phyloP scores from a whole-genome alignment of 768 basidiomycete species.

The Tephrocybe sp. region DNA sequence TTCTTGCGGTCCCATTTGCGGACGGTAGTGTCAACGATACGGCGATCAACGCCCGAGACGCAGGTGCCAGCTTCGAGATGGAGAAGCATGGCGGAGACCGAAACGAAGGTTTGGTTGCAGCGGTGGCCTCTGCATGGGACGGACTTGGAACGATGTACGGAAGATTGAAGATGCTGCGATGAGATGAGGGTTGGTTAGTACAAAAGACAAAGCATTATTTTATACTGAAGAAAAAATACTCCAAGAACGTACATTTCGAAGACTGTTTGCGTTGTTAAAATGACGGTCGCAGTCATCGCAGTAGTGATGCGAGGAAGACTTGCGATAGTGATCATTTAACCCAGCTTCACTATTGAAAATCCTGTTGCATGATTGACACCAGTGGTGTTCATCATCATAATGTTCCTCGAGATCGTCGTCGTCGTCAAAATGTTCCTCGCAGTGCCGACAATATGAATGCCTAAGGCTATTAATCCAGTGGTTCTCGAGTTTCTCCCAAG shows the following conservation, averaged over 20 bases:
- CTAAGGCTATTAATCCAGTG: slow-evolving; percentile 49
- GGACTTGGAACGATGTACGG: slow-evolving; percentile 40
- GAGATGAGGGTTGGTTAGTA: neutral
- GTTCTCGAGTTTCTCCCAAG: slow-evolving; percentile 34
- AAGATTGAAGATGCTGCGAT: slow-evolving; percentile 49
- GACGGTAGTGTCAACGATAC: slow-evolving; percentile 40
- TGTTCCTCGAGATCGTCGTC: slow-evolving; percentile 36
- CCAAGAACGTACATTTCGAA: slow-evolving; percentile 21
- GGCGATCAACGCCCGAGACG: slow-evolving; percentile 40
- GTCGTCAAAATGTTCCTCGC: slow-evolving; percentile 40
- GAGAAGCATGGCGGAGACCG: slow-evolving; percentile 49
- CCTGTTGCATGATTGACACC: slow-evolving; percentile 38
- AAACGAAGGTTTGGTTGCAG: slow-evolving; percentile 49
- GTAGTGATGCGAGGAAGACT: slow-evolving; percentile 38
- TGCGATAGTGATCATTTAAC: slow-evolving; percentile 46
- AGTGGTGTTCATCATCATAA: slow-evolving; percentile 34
- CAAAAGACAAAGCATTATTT: neutral
- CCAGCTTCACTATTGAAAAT: slow-evolving; percentile 38
- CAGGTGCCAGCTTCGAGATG: slow-evolving; percentile 67
- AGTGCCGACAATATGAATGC: slow-evolving; percentile 55
- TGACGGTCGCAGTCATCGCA: slow-evolving; percentile 40
- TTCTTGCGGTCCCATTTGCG: slow-evolving; percentile 40
- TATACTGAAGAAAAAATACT: too few species aligned
- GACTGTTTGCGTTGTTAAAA: slow-evolving; percentile 40
- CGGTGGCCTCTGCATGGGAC: slow-evolving; percentile 34